Conservation (phyloP, 73 alveolate genomes). For the Paramecium sonneborni region DNA sequence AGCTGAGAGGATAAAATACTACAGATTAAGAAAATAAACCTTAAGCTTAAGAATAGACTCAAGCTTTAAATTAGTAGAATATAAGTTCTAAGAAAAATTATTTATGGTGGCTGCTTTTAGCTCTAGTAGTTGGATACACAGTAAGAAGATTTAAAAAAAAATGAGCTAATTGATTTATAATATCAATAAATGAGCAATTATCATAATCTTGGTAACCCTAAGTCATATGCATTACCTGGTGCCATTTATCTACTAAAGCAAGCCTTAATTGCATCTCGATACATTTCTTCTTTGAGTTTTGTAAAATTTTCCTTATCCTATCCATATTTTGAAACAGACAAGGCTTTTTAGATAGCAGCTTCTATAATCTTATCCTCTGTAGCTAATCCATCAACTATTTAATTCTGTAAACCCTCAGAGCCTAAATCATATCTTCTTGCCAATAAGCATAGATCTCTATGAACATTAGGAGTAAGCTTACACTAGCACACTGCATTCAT, state of each 20-base stretch:
- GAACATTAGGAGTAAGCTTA: not conserved
- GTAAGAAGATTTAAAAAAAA: not conserved
- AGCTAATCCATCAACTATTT: not conserved
- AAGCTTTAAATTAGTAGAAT: not conserved
- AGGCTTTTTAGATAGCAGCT: not conserved
- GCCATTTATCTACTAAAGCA: not conserved
- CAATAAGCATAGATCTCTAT: slow-evolving; percentile 28
- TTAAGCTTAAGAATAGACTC: not conserved
- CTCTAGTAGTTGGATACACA: not conserved
- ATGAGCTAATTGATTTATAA: not conserved
- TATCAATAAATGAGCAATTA: not conserved
- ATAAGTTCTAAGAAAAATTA: not conserved
- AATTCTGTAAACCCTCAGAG: not conserved
- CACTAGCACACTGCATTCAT: slow-evolving; percentile 62
- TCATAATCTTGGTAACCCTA: slow-evolving; percentile 27
- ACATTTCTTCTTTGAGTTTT: not conserved
- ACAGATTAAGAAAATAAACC: not conserved
- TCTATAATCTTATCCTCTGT: not conserved
- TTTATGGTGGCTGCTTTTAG: not conserved
- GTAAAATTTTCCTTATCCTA: not conserved
- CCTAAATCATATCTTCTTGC: slow-evolving; percentile 54
- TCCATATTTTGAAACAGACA: not conserved
- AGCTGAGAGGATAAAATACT: not conserved
- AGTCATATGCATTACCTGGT: not conserved
- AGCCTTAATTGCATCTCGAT: not conserved